Evolutionary conservation across 129 eudicot genomes (phyloP), one percentile per base, ranked within the genome.

Genomic region (Chrysanthemum seticuspe): DNA sequence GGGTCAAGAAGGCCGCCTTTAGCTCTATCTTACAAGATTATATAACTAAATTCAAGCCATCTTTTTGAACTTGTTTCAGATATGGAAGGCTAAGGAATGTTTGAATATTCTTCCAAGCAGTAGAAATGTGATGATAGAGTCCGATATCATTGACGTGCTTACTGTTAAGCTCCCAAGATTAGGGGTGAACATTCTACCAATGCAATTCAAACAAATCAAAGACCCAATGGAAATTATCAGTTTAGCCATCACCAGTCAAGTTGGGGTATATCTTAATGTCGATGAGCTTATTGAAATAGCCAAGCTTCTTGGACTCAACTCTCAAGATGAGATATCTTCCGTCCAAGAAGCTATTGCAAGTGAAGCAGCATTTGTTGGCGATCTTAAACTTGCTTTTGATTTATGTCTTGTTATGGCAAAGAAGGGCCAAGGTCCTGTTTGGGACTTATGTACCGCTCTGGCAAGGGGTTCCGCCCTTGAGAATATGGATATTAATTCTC

Each of bases 61-160:
- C 54, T 73, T 70, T 74, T 84, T 74, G 61, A 71, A 52, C 62
- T 66, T 81, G 74, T 84, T 60, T 40, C 85, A 95, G 99, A 82
- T 95, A 69, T 90, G 97, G 99, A 95, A 88, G 86, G 97, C 99
- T 50, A 90, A 85, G 85, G 99, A 95, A 73, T 95, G 99, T 73
- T 85, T 95, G 66, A 83, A 80, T 70, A 89, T 90, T 53, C 84
- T 90, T 75, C 94, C 99, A 55, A 85, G 69, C 71, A 85, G 91
- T 83, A 83, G 90, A 81, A 90, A 80, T 67, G 91, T 95, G 68
- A 83, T 88, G 87, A 85, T 68, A 66, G 99, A 95, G 83, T 87
- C 83, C 45, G 97, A 95, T 79, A 76, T 86, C 15, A 88, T 95
- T 71, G 94, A 90, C 53, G 99, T 97, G 12, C 78, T 95, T 16